These are phyloP conservation scores for Tilletia indica DNA, from an alignment of 1,284 basidiomycete species.

Conservation along the genomic window DNA sequence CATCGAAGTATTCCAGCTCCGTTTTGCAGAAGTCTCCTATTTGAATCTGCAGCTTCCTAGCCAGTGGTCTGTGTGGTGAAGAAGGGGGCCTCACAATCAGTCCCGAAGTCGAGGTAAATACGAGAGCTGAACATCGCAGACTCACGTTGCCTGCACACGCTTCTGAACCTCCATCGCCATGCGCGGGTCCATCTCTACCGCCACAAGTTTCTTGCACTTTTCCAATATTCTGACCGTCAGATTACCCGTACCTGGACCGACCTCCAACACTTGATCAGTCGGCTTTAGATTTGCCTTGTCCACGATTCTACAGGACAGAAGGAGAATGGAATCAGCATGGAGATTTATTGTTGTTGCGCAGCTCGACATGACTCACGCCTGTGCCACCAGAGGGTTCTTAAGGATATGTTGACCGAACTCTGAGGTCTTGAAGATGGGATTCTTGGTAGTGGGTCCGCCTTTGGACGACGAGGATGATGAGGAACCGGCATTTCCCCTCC, in stretches of 20 bases:
- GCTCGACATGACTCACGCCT: constrained; percentile 57
- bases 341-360: neutral
- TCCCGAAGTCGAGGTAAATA: neutral
- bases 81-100: neutral
- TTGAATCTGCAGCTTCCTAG: constrained; percentile 88
- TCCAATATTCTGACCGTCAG: constrained; percentile 91
- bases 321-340: neutral
- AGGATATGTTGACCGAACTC: constrained; percentile 95
- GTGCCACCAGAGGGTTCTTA: constrained; percentile 85
- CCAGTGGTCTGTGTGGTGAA: constrained; percentile 70
- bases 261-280: constrained; percentile 93
- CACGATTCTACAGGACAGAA: constrained; percentile 38
- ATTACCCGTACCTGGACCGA: constrained; percentile 98
- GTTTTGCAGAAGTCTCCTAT: constrained; percentile 98
- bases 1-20: constrained; percentile 94
- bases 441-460: constrained; percentile 44
- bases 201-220: constrained; percentile 85
- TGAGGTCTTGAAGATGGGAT: constrained; percentile 69
- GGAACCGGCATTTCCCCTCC: constrained; percentile 38
- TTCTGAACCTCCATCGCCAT: constrained; percentile 98
- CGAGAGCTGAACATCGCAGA: constrained; percentile 37
- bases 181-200: constrained; percentile 96
- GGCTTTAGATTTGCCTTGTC: constrained; percentile 84
- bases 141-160: constrained; percentile 95
- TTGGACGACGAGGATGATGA: constrained; percentile 39